A percentile compares a stretch with the other conserved stretches of the same genome.
These are phyloP conservation scores for Aureobasidium sp. DNA, from an alignment of 2,329 filamentous ascomycete genomes.

Conservation along the genomic window DNA sequence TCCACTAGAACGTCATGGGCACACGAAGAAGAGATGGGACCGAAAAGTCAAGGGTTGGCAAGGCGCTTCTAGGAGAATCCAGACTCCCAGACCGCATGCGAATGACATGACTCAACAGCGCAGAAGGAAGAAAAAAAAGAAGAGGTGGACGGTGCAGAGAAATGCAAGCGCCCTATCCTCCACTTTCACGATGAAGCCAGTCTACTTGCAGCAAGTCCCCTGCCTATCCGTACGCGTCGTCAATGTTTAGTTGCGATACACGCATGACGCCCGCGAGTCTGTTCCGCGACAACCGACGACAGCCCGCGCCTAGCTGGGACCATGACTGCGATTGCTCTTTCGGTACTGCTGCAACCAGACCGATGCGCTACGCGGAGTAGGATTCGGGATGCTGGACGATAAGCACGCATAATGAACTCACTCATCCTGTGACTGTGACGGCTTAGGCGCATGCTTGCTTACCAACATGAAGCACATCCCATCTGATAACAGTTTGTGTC, in stretches of 20 bases:
- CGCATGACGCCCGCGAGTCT: background rate
- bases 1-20: constrained; percentile 6
- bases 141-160: constrained; percentile 10
- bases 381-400: background rate
- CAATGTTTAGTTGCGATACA: background rate
- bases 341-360: background rate
- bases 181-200: constrained; percentile 12
- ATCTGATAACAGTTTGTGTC: background rate
- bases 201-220: constrained; percentile 11
- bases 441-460: background rate
- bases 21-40: background rate
- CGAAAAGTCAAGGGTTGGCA: constrained; percentile 4
- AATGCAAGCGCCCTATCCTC: constrained; percentile 3
- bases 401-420: constrained; percentile 1
- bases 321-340: background rate
- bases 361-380: background rate
- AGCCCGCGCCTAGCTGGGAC: background rate
- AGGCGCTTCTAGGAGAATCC: constrained; percentile 6
- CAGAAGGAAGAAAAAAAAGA: constrained; percentile 8
- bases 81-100: background rate
- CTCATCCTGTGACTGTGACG: constrained; percentile 6
- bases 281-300: constrained; percentile 1
- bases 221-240: constrained; percentile 12
- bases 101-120: constrained; percentile 10
- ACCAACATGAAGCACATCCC: background rate